These are phyloP conservation scores for Diplosphaera chodatii DNA, from an alignment of 139 green algal genomes.

Conservation along the genomic window DNA sequence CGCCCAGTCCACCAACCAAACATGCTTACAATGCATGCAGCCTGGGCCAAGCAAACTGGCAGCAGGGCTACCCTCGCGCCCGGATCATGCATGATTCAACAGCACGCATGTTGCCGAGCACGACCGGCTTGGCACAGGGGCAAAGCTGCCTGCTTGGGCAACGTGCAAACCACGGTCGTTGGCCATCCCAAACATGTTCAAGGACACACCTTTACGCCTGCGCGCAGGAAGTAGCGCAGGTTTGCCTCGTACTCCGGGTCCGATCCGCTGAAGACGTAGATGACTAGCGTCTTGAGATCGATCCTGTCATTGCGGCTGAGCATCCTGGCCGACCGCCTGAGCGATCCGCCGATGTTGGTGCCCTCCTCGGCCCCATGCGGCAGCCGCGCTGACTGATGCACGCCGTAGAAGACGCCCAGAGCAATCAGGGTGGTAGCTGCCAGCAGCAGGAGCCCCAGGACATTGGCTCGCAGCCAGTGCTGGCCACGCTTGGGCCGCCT, in stretches of 20 bases:
- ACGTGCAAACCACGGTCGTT: too few species aligned
- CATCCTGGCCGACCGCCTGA: background rate
- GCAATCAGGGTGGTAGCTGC: background rate
- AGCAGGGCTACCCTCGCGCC: too few species aligned
- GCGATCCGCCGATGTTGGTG: background rate
- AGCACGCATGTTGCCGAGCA: too few species aligned
- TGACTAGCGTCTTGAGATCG: conserved; percentile 37
- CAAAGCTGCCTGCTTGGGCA: too few species aligned
- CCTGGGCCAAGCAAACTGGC: too few species aligned
- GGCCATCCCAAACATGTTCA: too few species aligned
- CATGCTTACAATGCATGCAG: too few species aligned
- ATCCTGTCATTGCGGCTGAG: background rate
- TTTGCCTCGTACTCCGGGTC: conserved; percentile 67
- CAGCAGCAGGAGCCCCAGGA: background rate
- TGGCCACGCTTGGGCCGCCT: background rate
- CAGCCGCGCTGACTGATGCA: background rate
- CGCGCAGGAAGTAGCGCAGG: conserved; percentile 57
- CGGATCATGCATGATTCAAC: too few species aligned
- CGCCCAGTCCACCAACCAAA: too few species aligned
- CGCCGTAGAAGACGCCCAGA: background rate
- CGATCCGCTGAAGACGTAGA: conserved; percentile 63
- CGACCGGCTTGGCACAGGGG: too few species aligned
- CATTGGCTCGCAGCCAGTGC: background rate
- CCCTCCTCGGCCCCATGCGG: too few species aligned
- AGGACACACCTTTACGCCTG: conserved; percentile 31